phyloP scores from a whole-genome alignment of 768 basidiomycete species.

The Thelephora ganbajun region DNA sequence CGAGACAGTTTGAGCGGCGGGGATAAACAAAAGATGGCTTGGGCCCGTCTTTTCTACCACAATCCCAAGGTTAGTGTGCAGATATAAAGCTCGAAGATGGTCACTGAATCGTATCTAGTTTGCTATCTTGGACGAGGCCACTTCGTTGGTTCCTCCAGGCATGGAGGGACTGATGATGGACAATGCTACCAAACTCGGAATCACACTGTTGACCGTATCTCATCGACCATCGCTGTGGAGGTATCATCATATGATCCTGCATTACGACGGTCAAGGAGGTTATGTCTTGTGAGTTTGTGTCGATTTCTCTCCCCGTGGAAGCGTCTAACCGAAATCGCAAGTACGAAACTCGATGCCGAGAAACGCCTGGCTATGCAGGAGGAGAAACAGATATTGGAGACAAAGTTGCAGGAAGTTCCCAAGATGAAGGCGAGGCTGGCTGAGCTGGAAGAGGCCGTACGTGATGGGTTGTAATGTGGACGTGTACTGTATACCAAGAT shows the following conservation, averaged over 20 bases:
- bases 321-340: conserved; percentile 17
- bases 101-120: conserved; percentile 36
- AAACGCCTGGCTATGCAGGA: conserved; percentile 83
- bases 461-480: no score
- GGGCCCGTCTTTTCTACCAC: conserved; percentile 95
- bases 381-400: conserved; percentile 83
- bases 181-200: conserved; percentile 71
- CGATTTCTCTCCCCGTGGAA: background rate
- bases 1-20: conserved; percentile 86
- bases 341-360: conserved; percentile 82
- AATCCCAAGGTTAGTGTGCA: conserved; percentile 55
- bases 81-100: background rate
- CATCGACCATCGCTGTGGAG: conserved; percentile 92
- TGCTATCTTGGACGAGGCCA: conserved; percentile 93
- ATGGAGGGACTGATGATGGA: conserved; percentile 95
- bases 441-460: conserved; percentile 34
- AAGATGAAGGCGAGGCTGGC: conserved; percentile 67
- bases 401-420: conserved; percentile 77
- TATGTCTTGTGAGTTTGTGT: conserved; percentile 71
- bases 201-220: conserved; percentile 89
- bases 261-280: conserved; percentile 89
- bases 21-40: conserved; percentile 94
- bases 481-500: no score
- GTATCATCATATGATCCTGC: conserved; percentile 78
- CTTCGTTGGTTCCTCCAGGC: conserved; percentile 83